Evolutionary conservation across 2,329 filamentous ascomycete genomes (phyloP).

Genomic region (Elsinoe fawcettii): DNA sequence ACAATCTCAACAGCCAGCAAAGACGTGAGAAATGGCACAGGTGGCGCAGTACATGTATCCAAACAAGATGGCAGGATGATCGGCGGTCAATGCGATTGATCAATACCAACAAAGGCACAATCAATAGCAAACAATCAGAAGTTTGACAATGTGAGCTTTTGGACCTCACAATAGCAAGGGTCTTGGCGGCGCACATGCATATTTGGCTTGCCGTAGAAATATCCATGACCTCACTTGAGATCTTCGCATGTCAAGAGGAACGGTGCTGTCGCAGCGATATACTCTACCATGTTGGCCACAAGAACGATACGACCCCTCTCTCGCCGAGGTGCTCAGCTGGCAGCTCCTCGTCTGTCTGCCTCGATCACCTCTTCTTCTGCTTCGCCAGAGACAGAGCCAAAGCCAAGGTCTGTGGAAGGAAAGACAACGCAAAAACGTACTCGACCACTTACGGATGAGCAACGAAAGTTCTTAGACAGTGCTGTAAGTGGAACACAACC

Average conservation of each 20-base stretch:
- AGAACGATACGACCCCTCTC: background rate
- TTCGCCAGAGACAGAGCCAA: slow-evolving; percentile 19
- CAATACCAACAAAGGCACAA: slow-evolving; percentile 10
- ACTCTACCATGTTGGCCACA: background rate
- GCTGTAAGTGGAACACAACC: slow-evolving; percentile 45
- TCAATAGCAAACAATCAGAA: slow-evolving; percentile 10
- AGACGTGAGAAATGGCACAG: slow-evolving; percentile 1
- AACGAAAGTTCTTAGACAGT: slow-evolving; percentile 66
- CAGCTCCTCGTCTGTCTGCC: background rate
- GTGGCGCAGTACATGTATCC: slow-evolving; percentile 2
- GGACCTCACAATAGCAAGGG: background rate
- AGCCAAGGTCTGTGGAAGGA: slow-evolving; percentile 10
- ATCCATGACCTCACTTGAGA: slow-evolving; percentile 7
- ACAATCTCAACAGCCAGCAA: background rate
- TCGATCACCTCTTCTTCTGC: slow-evolving; percentile 18
- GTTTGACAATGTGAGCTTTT: background rate
- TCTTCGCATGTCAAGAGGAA: background rate
- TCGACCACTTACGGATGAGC: slow-evolving; percentile 54
- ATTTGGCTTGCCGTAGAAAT: background rate
- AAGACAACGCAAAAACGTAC: slow-evolving; percentile 17
- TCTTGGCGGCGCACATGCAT: background rate
- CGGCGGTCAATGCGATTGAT: slow-evolving; percentile 10
- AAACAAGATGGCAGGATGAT: slow-evolving; percentile 9
- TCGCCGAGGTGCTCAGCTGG: background rate
- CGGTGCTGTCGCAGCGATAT: background rate